These are phyloP conservation scores for Andrographis paniculata DNA, from an alignment of 305 asterid species.

Conservation along the genomic window DNA sequence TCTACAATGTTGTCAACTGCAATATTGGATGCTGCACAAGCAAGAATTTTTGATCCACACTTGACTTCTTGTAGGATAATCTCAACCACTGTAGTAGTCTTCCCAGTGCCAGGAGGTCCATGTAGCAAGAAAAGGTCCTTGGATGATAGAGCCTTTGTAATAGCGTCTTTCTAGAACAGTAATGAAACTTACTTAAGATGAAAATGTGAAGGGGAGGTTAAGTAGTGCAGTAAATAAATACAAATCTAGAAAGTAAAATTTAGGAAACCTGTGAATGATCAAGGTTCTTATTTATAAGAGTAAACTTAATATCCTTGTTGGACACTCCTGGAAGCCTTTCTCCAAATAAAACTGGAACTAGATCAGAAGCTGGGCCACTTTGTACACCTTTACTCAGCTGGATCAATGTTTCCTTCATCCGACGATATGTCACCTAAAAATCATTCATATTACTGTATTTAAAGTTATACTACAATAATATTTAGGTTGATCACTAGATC, in stretches of 20 bases:
- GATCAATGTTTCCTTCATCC: conserved; percentile 84
- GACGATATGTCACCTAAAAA: conserved; percentile 81
- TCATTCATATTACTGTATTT: conserved; percentile 12
- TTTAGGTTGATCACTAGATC: too few species aligned
- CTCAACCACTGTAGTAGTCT: conserved; percentile 94
- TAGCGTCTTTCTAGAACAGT: conserved; percentile 69
- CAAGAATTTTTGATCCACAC: conserved; percentile 88
- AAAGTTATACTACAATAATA: too few species aligned
- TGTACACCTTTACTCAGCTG: conserved; percentile 86
- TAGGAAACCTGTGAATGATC: conserved; percentile 84
- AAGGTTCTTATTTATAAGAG: conserved; percentile 58
- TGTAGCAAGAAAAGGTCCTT: conserved; percentile 92
- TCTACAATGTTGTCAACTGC: conserved; percentile 99
- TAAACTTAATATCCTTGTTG: conserved; percentile 67
- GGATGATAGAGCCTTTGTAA: conserved; percentile 82
- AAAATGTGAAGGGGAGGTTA: conserved; percentile 4
- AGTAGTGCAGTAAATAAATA: too few species aligned
- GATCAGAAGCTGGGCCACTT: conserved; percentile 87
- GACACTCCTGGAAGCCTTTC: conserved; percentile 59
- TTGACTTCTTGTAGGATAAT: conserved; percentile 93
- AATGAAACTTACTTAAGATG: conserved; percentile 26
- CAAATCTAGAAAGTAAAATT: too few species aligned
- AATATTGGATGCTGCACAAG: conserved; percentile 98
- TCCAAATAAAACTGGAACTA: conserved; percentile 92
- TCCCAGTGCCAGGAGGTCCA: conserved; percentile 99